These are phyloP conservation scores for Diutina catenulata DNA, from an alignment of 1,139 yeast species.

Conservation along the genomic window DNA sequence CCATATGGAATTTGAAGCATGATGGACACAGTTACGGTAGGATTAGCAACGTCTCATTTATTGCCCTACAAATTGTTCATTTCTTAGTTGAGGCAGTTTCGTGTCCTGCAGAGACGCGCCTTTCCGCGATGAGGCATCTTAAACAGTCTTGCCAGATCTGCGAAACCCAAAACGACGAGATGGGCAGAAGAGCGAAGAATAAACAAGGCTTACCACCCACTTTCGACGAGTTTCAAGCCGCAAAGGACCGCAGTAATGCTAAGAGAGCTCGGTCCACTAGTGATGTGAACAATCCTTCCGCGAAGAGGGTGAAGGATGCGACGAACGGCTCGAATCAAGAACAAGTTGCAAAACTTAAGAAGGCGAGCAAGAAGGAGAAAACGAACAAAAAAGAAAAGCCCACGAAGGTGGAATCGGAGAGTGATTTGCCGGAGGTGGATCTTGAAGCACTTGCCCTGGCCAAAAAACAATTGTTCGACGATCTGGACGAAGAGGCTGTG, in stretches of 20 bases:
- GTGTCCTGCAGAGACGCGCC: too few relatives aligned
- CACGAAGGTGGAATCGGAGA: slow-evolving; percentile 20
- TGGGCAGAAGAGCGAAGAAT: slow-evolving; percentile 90
- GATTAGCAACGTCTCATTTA: too few relatives aligned
- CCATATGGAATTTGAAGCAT: too few relatives aligned
- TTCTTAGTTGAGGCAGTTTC: too few relatives aligned
- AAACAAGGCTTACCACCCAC: slow-evolving; percentile 88
- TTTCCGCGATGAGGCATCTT: too few relatives aligned
- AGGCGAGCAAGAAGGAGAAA: slow-evolving; percentile 15
- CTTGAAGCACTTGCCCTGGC: slow-evolving; percentile 51
- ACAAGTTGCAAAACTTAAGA: slow-evolving; percentile 7
- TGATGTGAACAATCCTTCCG: slow-evolving; percentile 13
- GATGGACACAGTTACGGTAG: too few relatives aligned
- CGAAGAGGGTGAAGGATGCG: slow-evolving; percentile 10
- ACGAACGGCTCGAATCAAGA: too few relatives aligned
- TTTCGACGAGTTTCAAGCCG: slow-evolving; percentile 53
- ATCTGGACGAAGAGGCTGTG: slow-evolving; percentile 43
- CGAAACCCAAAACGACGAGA: too few relatives aligned
- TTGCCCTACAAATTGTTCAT: too few relatives aligned
- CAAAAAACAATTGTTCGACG: slow-evolving; percentile 70
- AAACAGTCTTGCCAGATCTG: too few relatives aligned
- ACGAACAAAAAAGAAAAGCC: slow-evolving; percentile 8
- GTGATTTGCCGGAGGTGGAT: slow-evolving; percentile 45
- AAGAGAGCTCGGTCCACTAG: slow-evolving; percentile 7
- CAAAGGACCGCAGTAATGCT: slow-evolving; percentile 6